Evolutionary conservation across 2,329 filamentous ascomycete species (phyloP).

Genomic region (Aspergillus fructus): DNA sequence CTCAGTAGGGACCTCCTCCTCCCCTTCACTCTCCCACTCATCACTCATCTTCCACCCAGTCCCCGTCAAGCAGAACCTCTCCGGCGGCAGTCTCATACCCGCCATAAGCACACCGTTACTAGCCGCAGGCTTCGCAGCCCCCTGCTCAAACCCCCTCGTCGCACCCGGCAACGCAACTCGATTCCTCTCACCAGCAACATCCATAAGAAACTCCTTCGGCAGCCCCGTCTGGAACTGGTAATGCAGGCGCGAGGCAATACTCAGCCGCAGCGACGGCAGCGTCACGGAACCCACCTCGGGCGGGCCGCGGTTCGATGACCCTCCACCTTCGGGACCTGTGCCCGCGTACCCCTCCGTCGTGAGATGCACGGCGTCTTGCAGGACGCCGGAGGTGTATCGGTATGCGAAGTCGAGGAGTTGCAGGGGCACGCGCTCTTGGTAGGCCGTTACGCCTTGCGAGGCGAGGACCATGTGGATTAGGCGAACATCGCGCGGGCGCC

Average conservation of each 20-base stretch:
- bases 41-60: constrained; percentile 57
- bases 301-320: constrained; percentile 33
- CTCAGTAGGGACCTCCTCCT: constrained; percentile 40
- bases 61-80: constrained; percentile 61
- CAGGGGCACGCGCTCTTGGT: constrained; percentile 53
- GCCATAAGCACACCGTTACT: constrained; percentile 43
- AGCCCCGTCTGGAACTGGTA: constrained; percentile 60
- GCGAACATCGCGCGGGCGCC: constrained; percentile 50
- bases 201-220: constrained; percentile 62
- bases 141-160: constrained; percentile 49
- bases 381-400: constrained; percentile 53
- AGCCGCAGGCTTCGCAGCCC: constrained; percentile 21
- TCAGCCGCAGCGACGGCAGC: constrained; percentile 58
- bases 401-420: constrained; percentile 55
- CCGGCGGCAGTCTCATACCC: constrained; percentile 60
- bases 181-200: constrained; percentile 58
- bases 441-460: constrained; percentile 49
- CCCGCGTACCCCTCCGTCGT: constrained; percentile 52
- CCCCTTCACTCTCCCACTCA: constrained; percentile 58
- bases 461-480: constrained; percentile 52
- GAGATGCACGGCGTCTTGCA: constrained; percentile 54
- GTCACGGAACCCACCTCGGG: constrained; percentile 54
- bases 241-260: constrained; percentile 59
- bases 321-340: constrained; percentile 30
- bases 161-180: constrained; percentile 54